A percentile compares a stretch with the other conserved stretches of the same genome.
These are phyloP conservation scores for Aspergillus uvarum DNA, from an alignment of 2,329 filamentous ascomycete species.

Conservation along the genomic window DNA sequence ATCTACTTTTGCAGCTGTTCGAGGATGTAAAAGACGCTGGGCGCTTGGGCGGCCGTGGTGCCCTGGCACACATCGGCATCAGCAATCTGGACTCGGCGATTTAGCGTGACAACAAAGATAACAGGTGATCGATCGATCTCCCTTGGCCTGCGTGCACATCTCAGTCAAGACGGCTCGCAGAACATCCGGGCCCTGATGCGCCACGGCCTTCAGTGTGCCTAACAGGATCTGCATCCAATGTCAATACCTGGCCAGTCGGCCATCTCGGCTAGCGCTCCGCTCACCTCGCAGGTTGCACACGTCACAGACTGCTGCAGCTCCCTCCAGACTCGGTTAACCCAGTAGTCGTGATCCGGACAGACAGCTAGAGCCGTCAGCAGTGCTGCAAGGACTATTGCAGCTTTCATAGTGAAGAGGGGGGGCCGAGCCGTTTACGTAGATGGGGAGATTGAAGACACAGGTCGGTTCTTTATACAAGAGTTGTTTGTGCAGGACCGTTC, in stretches of 20 bases:
- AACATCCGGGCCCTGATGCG: background rate
- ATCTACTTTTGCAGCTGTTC: slow-evolving; percentile 50
- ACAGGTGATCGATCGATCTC: slow-evolving; percentile 22
- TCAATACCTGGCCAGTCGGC: background rate
- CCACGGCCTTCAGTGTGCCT: background rate
- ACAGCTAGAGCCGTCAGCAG: background rate
- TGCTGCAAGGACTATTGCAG: background rate
- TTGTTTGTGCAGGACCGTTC: too few species aligned
- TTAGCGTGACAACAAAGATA: background rate
- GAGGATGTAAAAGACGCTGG: slow-evolving; percentile 53
- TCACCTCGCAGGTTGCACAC: background rate
- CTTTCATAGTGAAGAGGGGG: too few species aligned
- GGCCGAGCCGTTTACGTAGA: too few species aligned
- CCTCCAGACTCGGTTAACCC: background rate
- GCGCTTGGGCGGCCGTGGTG: slow-evolving; percentile 53
- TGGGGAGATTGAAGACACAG: too few species aligned
- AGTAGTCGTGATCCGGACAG: background rate
- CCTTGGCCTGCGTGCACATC: slow-evolving; percentile 37
- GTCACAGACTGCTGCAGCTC: background rate
- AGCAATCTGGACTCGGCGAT: slow-evolving; percentile 39
- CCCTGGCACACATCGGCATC: slow-evolving; percentile 59
- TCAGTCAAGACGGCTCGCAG: slow-evolving; percentile 29
- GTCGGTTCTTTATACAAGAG: too few species aligned
- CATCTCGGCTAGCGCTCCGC: background rate
- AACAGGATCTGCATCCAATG: background rate